A percentile compares a stretch with the other conserved stretches of the same genome.
Conservation (phyloP, 805 yeast genomes). For the Alloascoidea africana region DNA sequence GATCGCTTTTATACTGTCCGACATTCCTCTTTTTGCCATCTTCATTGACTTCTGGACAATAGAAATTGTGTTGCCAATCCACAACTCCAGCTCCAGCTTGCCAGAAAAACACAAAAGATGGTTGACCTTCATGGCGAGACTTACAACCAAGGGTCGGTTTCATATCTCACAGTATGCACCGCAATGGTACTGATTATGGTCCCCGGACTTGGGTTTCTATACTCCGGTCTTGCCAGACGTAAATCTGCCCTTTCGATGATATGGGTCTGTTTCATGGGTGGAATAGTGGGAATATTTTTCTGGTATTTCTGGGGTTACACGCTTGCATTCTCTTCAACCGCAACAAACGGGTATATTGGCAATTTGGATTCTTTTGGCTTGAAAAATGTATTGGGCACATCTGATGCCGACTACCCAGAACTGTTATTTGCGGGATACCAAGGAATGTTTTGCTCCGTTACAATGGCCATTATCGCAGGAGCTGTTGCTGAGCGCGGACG, state of each 20-base stretch:
- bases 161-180: conserved; percentile 20
- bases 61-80: too few species aligned
- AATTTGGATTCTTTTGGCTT: conserved; percentile 74
- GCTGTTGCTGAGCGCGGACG: conserved; percentile 91
- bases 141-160: conserved; percentile 25
- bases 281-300: conserved; percentile 63
- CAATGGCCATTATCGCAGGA: conserved; percentile 83
- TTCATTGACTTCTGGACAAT: too few species aligned
- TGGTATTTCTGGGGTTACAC: conserved; percentile 99
- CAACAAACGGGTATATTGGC: conserved; percentile 79
- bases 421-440: conserved; percentile 77
- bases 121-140: too few species aligned
- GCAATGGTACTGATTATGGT: conserved; percentile 75
- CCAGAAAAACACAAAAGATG: too few species aligned
- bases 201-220: conserved; percentile 86
- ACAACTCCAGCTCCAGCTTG: too few species aligned
- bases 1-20: too few species aligned
- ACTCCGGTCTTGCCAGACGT: conserved; percentile 82
- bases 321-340: conserved; percentile 67
- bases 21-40: too few species aligned
- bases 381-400: conserved; percentile 42
- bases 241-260: conserved; percentile 81
- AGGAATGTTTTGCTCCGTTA: conserved; percentile 85
- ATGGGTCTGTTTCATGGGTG: conserved; percentile 64
- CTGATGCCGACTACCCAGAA: conserved; percentile 48